Conservation (phyloP, 75 land plant genomes). For the Azolla pinnata region DNA sequence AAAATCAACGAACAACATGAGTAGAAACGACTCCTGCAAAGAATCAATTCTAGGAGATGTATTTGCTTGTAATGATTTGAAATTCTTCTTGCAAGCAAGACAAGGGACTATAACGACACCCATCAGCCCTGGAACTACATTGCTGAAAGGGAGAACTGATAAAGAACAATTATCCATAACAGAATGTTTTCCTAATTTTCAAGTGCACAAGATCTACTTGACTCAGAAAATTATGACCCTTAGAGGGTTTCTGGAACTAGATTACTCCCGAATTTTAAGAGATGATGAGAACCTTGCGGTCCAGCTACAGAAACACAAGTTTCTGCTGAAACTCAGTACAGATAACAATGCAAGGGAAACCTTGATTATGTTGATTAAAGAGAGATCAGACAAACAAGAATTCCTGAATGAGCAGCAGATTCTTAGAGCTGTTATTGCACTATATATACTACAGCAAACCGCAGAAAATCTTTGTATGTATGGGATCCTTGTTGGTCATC, state of each 20-base stretch:
- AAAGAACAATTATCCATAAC: neutral
- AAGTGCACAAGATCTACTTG: neutral
- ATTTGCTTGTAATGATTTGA: constrained; percentile 7
- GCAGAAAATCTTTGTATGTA: constrained; percentile 7
- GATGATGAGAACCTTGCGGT: neutral
- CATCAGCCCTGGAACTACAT: neutral
- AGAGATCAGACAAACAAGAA: neutral
- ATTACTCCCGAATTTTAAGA: neutral
- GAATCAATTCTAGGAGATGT: neutral
- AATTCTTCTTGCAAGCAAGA: constrained; percentile 1
- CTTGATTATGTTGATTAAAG: constrained; percentile 3
- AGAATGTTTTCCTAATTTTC: neutral
- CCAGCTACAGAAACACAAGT: neutral
- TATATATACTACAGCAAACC: constrained; percentile 7
- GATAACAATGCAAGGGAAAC: constrained; percentile 1
- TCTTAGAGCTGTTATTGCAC: constrained; percentile 1
- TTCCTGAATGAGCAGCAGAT: constrained; percentile 2
- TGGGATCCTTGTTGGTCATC: constrained; percentile 8
- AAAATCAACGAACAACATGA: neutral
- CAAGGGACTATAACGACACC: neutral
- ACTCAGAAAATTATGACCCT: neutral
- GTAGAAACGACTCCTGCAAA: neutral
- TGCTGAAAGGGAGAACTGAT: neutral
- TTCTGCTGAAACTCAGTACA: neutral
- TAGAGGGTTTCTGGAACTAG: neutral